Percentiles rank a stretch among this genome's conserved stretches.
These are phyloP conservation scores for Amesomyces nigricolor DNA, from an alignment of 2,329 filamentous ascomycete species.

Conservation along the genomic window DNA sequence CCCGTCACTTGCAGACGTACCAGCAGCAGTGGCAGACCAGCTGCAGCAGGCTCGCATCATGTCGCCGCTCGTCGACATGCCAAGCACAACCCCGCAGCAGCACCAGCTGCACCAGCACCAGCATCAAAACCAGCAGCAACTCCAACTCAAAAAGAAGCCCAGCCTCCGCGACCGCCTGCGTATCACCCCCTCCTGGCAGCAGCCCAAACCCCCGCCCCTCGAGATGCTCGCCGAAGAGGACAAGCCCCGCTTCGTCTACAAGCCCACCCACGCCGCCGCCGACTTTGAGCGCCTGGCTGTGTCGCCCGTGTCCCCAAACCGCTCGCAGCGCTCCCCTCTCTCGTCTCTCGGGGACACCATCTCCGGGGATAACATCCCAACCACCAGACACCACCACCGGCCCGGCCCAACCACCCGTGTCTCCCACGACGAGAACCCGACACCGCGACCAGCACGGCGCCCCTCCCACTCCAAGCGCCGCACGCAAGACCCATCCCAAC, in stretches of 20 bases:
- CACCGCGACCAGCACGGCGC: neutral
- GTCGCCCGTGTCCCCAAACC: conserved; percentile 14
- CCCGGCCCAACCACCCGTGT: neutral
- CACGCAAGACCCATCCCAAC: conserved; percentile 10
- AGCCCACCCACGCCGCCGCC: conserved; percentile 30
- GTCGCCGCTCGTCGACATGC: neutral
- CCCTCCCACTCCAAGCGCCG: neutral
- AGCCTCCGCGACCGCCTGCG: conserved; percentile 25
- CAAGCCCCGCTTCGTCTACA: conserved; percentile 22
- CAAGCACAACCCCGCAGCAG: conserved; percentile 10
- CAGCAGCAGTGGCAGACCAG: conserved; percentile 2
- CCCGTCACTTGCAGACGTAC: neutral
- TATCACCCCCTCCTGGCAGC: conserved; percentile 16
- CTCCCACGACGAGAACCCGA: neutral
- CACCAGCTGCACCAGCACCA: neutral
- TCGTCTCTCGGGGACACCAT: neutral
- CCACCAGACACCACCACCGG: neutral
- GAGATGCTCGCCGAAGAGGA: conserved; percentile 27
- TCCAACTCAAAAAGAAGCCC: conserved; percentile 21
- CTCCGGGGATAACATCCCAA: conserved; percentile 3
- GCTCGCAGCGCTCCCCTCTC: neutral
- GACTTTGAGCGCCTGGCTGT: conserved; percentile 28
- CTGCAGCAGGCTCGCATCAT: conserved; percentile 4
- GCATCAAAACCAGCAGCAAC: neutral
- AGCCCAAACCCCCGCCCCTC: neutral